Percentiles rank a stretch among this genome's conserved stretches.
Conservation (phyloP, 768 basidiomycete genomes). For the Calocybe cyanea region DNA sequence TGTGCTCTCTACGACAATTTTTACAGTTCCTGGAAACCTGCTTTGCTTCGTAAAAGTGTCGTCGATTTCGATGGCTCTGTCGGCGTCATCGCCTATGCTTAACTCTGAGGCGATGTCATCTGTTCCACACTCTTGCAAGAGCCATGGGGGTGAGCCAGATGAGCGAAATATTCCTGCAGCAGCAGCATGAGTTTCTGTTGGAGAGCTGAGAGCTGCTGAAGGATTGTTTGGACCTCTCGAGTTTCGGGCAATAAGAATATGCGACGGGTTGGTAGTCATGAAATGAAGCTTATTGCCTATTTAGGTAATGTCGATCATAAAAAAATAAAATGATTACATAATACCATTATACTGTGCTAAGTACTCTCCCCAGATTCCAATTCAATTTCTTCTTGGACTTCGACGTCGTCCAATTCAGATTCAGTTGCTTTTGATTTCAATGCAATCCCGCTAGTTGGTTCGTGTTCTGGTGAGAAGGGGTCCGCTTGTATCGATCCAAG, state of each 20-base stretch:
- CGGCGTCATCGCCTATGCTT: conserved; percentile 59
- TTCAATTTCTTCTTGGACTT: conserved; percentile 15
- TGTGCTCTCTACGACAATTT: conserved; percentile 84
- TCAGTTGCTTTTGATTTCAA: conserved; percentile 13
- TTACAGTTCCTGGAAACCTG: conserved; percentile 80
- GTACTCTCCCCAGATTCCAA: conserved; percentile 15
- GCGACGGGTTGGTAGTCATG: conserved; percentile 77
- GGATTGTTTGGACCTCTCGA: conserved; percentile 74
- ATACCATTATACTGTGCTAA: too few relatives aligned
- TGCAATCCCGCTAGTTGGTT: conserved; percentile 22
- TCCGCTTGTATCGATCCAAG: conserved; percentile 78
- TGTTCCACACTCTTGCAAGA: conserved; percentile 70
- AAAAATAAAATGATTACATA: too few relatives aligned
- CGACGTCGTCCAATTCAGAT: conserved; percentile 19
- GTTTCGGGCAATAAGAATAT: conserved; percentile 85
- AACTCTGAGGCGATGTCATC: conserved; percentile 70
- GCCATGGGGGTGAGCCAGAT: conserved; percentile 75
- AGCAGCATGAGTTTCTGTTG: conserved; percentile 85
- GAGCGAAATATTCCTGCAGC: conserved; percentile 82
- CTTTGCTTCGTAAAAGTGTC: conserved; percentile 69
- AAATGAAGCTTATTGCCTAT: too few relatives aligned
- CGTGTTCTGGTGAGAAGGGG: conserved; percentile 66
- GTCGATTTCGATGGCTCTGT: conserved; percentile 75
- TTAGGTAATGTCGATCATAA: too few relatives aligned
- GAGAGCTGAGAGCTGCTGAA: conserved; percentile 77